These are phyloP conservation scores for Plantago major DNA, from an alignment of 257 asterid species.

Conservation along the genomic window DNA sequence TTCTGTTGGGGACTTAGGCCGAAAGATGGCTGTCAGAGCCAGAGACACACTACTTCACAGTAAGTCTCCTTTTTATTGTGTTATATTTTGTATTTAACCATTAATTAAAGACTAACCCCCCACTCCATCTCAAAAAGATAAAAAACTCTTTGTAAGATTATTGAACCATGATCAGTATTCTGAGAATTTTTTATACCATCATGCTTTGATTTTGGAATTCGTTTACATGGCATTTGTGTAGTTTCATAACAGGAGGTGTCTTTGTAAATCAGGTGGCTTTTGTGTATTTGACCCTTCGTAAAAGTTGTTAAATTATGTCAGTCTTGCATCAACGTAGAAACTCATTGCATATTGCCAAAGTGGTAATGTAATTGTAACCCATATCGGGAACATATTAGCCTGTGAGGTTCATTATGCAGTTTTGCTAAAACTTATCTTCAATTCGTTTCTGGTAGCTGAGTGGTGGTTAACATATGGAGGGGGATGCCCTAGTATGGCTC, in stretches of 20 bases:
- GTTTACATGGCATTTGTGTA: background rate
- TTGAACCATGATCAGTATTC: background rate
- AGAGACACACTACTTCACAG: slow-evolving; percentile 80
- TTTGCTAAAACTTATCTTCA: slow-evolving; percentile 4
- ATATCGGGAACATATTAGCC: background rate
- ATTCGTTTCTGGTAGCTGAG: slow-evolving; percentile 52
- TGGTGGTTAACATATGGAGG: slow-evolving; percentile 98
- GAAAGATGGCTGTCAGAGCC: slow-evolving; percentile 93
- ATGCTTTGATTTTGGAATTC: background rate
- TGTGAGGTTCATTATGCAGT: background rate
- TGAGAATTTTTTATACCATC: background rate
- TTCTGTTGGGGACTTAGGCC: slow-evolving; percentile 84
- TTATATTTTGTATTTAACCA: too few species aligned
- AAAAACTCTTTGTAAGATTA: background rate
- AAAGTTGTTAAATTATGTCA: background rate
- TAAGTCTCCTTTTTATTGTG: slow-evolving; percentile 30
- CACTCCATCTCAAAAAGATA: background rate
- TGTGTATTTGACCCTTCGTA: background rate
- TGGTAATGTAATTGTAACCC: too few species aligned
- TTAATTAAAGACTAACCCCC: background rate
- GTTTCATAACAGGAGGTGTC: background rate
- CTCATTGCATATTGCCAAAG: too few species aligned
- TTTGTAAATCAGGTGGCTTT: background rate
- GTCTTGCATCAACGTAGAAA: background rate
- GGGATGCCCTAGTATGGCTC: slow-evolving; percentile 87